These are phyloP conservation scores for Truncatella angustata DNA, from an alignment of 2,329 filamentous ascomycete genomes.

Conservation along the genomic window DNA sequence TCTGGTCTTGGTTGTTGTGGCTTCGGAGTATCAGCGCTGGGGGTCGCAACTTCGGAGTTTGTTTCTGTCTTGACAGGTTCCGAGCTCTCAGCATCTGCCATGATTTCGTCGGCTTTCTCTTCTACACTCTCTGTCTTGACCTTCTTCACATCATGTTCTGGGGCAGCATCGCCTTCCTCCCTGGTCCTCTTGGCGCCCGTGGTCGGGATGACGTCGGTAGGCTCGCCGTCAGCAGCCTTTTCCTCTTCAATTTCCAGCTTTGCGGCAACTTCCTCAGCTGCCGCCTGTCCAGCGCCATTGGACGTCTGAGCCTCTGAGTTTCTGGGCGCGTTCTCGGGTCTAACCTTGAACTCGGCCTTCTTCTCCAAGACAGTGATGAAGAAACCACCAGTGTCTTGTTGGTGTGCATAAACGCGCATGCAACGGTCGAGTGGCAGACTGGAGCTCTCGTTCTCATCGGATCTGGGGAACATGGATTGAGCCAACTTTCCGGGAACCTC, in stretches of 20 bases:
- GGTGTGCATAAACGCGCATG: conserved; percentile 91
- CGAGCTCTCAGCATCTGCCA: conserved; percentile 15
- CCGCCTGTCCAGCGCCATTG: conserved; percentile 17
- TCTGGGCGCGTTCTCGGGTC: conserved; percentile 58
- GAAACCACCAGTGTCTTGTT: conserved; percentile 95
- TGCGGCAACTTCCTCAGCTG: conserved; percentile 16
- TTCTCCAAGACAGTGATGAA: conserved; percentile 97
- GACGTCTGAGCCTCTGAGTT: conserved; percentile 33
- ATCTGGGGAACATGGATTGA: conserved; percentile 79
- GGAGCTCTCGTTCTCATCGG: conserved; percentile 51
- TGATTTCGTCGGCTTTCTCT: conserved; percentile 18
- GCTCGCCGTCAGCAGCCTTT: conserved; percentile 28
- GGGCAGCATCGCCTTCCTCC: conserved; percentile 33
- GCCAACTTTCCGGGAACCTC: conserved; percentile 65
- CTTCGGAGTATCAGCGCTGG: conserved; percentile 19
- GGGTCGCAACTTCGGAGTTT: conserved; percentile 10
- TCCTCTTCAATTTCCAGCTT: conserved; percentile 34
- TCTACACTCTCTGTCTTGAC: conserved; percentile 36
- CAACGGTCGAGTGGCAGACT: conserved; percentile 81
- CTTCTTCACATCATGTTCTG: conserved; percentile 44
- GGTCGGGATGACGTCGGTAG: conserved; percentile 30
- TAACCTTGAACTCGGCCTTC: conserved; percentile 77
- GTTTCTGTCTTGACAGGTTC: conserved; percentile 16
- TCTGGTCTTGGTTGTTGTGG: conserved; percentile 30
- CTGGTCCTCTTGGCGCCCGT: conserved; percentile 31